Conservation (phyloP, 2,329 filamentous ascomycete genomes). For the Plectosphaerella plurivora region DNA sequence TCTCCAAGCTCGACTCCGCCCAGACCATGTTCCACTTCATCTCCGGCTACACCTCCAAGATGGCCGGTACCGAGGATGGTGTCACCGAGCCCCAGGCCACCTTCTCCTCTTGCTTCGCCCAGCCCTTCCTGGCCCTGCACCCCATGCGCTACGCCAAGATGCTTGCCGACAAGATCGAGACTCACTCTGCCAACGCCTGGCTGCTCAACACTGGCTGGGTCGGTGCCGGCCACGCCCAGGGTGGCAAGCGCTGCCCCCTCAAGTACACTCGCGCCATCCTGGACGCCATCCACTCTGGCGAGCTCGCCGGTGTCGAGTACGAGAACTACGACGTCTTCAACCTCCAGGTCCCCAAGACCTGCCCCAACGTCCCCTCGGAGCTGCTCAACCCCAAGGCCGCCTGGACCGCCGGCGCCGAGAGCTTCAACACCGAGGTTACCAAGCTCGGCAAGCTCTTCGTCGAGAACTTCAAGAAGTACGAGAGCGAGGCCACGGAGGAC, state of each 20-base stretch:
- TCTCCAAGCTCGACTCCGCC: conserved; percentile 89
- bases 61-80: conserved; percentile 97
- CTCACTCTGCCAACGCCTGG: conserved; percentile 96
- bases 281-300: conserved; percentile 94
- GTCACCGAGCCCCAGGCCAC: conserved; percentile 96
- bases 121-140: conserved; percentile 97
- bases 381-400: conserved; percentile 91
- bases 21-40: conserved; percentile 99
- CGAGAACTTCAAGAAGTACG: conserved; percentile 98
- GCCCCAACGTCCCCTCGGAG: conserved; percentile 83
- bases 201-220: conserved; percentile 98
- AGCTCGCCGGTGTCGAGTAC: conserved; percentile 88
- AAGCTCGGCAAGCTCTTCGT: conserved; percentile 88
- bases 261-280: conserved; percentile 99
- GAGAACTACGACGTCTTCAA: conserved; percentile 97
- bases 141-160: conserved; percentile 99
- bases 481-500: conserved; percentile 74
- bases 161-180: conserved; percentile 95
- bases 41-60: conserved; percentile 99
- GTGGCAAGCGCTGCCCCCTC: conserved; percentile 93
- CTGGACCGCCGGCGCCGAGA: conserved; percentile 78
- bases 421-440: conserved; percentile 82
- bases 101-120: conserved; percentile 98
- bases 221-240: conserved; percentile 83
- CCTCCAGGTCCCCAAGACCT: conserved; percentile 88